Conservation (phyloP, 306 rosid species). For the Rosa multiflora region DNA sequence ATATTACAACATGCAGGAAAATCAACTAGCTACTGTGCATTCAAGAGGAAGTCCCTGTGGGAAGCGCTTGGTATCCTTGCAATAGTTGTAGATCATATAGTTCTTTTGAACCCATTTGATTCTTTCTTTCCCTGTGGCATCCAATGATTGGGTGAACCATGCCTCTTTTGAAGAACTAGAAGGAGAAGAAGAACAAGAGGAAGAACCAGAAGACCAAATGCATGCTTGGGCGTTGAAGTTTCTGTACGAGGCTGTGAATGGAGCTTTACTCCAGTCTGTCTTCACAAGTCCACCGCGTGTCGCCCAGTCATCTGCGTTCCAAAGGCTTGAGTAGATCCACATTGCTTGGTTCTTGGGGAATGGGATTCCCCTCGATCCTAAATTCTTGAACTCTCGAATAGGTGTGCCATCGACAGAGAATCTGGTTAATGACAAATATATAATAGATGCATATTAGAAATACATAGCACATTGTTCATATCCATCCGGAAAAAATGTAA, state of each 20-base stretch:
- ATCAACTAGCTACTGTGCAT: not conserved
- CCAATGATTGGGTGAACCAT: slow-evolving; percentile 14
- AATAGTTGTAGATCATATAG: slow-evolving; percentile 25
- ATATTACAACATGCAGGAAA: not conserved
- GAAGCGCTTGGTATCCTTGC: slow-evolving; percentile 20
- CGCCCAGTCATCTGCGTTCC: slow-evolving; percentile 66
- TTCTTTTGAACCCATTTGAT: slow-evolving; percentile 17
- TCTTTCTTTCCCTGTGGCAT: not conserved
- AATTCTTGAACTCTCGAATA: slow-evolving; percentile 61
- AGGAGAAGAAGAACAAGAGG: slow-evolving; percentile 12
- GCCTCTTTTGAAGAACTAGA: not conserved
- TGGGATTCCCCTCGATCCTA: slow-evolving; percentile 50
- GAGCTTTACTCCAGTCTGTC: slow-evolving; percentile 64
- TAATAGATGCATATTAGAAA: not conserved
- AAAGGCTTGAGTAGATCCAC: slow-evolving; percentile 56
- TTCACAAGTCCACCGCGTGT: slow-evolving; percentile 65
- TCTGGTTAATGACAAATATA: slow-evolving; percentile 11
- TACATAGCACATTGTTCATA: not conserved
- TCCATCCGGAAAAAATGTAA: no score
- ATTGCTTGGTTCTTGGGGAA: slow-evolving; percentile 56
- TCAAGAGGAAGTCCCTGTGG: slow-evolving; percentile 17
- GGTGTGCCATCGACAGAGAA: slow-evolving; percentile 65
- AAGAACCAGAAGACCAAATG: slow-evolving; percentile 22
- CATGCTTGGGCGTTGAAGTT: slow-evolving; percentile 23
- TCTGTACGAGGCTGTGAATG: slow-evolving; percentile 56